Base-by-base conservation (phyloP, 768 basidiomycete genomes). In the Amanita rubescens region DNA sequence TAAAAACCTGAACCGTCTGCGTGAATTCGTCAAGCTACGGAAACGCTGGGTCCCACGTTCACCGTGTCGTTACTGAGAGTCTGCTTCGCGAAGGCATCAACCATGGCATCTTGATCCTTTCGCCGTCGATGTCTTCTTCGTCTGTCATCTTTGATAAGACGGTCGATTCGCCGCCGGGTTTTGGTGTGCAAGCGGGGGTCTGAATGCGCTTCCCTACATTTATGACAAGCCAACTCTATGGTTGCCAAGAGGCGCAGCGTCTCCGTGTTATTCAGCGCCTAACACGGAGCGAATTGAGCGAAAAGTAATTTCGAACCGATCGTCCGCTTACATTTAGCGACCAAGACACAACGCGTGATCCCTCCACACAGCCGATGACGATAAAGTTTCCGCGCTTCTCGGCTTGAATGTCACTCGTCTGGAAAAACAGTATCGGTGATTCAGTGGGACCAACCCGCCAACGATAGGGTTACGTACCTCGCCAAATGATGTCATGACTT, bases 321-420 rank as follows among this genome's bases (percentile, higher is more conserved):
- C 56, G 43, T 33, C 34, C 34, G 64, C 82, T 53, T 60, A 89
- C 89, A 62, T 91, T 90, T 55, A 91, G 65, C 27, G 90, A 91
- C 88, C 89, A 92, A 12, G 90, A 91, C 30, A 91, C 73, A 37
- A 92, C 89, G 38, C 78, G 80, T 37, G 74, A 64, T 19, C 81
- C 82, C 55, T 91, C 87, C 19, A 92, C 81, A 52, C 85, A 86
- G 39, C 86, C 84, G 51, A 92, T 79, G 24, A 92, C 87, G 19
- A 92, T 84, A 62, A 92, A 92, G 65, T 90, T 91, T 49, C 90
- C 90, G 58, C 90, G 79, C 68, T 87, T 88, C 69, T 92, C 90
- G 15, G 88, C 89, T 71, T 90, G 87, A 34, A 91, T 69, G 63
- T 90, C 84, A 54, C 80, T 80, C 20, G 73, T 63, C 85, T 87